Percentiles rank a stretch among this genome's conserved stretches.
phyloP scores from a whole-genome alignment of 1,284 basidiomycete species.

The Ustilago shanxiensis region DNA sequence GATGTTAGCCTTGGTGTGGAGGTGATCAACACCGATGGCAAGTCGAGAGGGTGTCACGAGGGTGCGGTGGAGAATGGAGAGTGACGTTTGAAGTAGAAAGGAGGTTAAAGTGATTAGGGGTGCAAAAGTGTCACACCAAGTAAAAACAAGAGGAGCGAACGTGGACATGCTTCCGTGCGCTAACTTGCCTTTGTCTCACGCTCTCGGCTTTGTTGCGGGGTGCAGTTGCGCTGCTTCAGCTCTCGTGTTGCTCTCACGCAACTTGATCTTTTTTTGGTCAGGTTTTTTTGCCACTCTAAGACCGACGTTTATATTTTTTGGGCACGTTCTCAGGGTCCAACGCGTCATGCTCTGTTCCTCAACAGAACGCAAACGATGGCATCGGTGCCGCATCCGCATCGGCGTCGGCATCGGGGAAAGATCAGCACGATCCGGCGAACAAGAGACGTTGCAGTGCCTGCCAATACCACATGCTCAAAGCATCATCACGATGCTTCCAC shows the following conservation, averaged over 20 bases:
- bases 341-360: slow-evolving; percentile 28
- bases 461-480: too few species aligned
- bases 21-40: background rate
- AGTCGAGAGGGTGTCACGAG: background rate
- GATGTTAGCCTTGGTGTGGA: background rate
- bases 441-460: too few species aligned
- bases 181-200: background rate
- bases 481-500: too few species aligned
- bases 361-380: too few species aligned
- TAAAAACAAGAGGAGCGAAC: slow-evolving; percentile 1
- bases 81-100: background rate
- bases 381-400: too few species aligned
- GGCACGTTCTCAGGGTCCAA: slow-evolving; percentile 46
- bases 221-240: background rate
- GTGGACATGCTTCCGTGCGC: slow-evolving; percentile 4
- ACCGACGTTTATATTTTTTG: slow-evolving; percentile 2
- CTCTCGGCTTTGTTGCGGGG: background rate
- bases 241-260: background rate
- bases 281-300: too few species aligned
- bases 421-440: background rate
- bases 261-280: background rate
- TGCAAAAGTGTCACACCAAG: background rate
- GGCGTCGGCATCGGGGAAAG: background rate
- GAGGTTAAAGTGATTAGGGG: background rate
- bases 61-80: too few species aligned